Base-by-base conservation (phyloP, 2,329 filamentous ascomycete species). In the Biscogniauxia mediterranea region DNA sequence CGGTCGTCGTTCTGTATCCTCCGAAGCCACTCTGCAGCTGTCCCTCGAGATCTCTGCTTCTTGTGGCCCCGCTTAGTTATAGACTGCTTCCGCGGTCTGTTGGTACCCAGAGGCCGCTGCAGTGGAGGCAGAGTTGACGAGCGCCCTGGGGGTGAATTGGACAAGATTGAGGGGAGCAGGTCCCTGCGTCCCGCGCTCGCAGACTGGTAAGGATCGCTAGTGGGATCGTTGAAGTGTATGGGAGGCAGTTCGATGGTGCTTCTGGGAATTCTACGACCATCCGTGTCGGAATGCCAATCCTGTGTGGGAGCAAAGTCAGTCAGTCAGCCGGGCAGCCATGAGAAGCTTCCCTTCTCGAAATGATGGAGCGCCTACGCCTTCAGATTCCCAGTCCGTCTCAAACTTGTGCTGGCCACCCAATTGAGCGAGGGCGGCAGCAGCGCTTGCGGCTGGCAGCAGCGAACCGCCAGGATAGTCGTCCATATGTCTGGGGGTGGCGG, bases 81-180 rank as follows among this genome's bases (percentile, higher is more conserved):
- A 1, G 93, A 97, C 64, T 91, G 90, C 77, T 96, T 97, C 66
- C 93, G 86, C 51, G 92, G 89, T 59, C 93, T 84, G 59, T 83
- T 87, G 21, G 87, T 83, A 50, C 90, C 91, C 49, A 91, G 80
- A 51, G 87, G 84, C 61, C 91, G 85, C 68, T 95, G 91, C 56
- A 94, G 84, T 3, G 93, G 92, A 26, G 93, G 93, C 23, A 97
- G 82, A 0, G 93, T 97, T 1, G 93, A 93, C 15, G 93, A 96
- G 64, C 93, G 90, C 58, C 90, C 92, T 6, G 92, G 90, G 0
- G 93, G 93, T 9, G 93, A 96, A 62, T 89, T 89, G 57, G 86
- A 85, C 46, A 97, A 79, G 60, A 95, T 91, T 0, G 92, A 96
- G 1, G 93, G 92, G 6, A 97, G 83, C 56, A 95, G 82, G 69